Evolutionary conservation across 176 grass and related monocot species (phyloP).

Genomic region (Paspalum vaginatum): DNA sequence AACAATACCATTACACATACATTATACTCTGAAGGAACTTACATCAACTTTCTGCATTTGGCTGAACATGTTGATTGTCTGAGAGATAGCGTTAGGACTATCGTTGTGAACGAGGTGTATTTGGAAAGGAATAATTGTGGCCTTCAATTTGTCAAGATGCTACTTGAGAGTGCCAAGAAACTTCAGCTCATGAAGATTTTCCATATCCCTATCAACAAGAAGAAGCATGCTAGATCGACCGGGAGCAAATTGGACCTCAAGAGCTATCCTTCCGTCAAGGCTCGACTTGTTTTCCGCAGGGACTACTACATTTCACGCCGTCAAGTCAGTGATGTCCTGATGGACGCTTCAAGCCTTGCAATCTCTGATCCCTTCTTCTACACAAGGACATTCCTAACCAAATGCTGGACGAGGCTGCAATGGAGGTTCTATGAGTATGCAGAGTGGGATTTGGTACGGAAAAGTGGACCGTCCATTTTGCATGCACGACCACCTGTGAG

Average conservation of each 20-base stretch:
- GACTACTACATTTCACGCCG: neutral
- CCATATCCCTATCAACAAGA: neutral
- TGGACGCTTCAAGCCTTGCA: neutral
- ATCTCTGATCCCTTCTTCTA: neutral
- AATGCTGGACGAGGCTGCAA: neutral
- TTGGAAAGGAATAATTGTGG: neutral
- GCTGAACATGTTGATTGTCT: neutral
- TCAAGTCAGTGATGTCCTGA: neutral
- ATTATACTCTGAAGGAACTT: neutral
- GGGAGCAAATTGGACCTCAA: neutral
- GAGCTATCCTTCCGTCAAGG: neutral
- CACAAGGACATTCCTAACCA: neutral
- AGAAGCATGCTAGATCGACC: neutral
- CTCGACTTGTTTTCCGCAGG: neutral
- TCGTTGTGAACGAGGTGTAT: neutral
- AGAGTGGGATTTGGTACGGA: no score
- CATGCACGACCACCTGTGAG: no score
- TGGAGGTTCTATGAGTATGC: neutral
- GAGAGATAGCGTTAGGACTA: neutral
- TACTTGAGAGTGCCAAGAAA: neutral
- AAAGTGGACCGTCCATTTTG: no score
- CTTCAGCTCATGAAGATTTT: constrained; percentile 5
- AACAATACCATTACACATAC: neutral
- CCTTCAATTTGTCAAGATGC: neutral
- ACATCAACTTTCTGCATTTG: neutral